Conservation (phyloP, 2,329 filamentous ascomycete species). For the Aspergillus pseudoglaucus region DNA sequence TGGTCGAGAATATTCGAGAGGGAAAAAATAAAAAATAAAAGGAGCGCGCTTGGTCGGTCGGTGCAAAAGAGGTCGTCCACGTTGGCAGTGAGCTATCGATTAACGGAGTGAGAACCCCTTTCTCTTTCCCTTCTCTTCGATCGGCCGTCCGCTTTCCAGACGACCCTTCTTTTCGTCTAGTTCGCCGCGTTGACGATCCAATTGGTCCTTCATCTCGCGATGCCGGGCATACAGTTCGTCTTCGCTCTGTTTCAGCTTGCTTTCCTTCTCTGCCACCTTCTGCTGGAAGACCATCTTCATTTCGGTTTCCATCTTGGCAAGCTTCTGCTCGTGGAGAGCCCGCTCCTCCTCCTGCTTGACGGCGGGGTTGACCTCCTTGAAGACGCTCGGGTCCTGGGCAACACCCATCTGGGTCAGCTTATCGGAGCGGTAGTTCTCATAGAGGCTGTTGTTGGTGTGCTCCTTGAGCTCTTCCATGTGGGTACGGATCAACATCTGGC, state of each 20-base stretch:
- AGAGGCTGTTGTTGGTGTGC: conserved; percentile 97
- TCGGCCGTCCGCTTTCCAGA: conserved; percentile 86
- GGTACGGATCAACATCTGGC: conserved; percentile 98
- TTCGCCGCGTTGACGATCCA: conserved; percentile 88
- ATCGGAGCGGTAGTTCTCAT: conserved; percentile 99
- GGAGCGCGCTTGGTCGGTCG: conserved; percentile 21
- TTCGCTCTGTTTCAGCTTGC: conserved; percentile 98
- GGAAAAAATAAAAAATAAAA: no score
- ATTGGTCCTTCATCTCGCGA: conserved; percentile 99
- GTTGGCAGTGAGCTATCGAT: conserved; percentile 19
- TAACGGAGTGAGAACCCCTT: conserved; percentile 99
- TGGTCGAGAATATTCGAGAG: conserved; percentile 8
- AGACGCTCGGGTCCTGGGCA: conserved; percentile 95
- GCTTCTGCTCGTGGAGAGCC: conserved; percentile 96
- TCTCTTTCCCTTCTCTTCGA: conserved; percentile 97
- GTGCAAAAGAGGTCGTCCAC: conserved; percentile 17
- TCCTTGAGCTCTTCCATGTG: conserved; percentile 99
- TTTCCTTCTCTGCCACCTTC: conserved; percentile 99
- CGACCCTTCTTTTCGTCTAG: conserved; percentile 97
- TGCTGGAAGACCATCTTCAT: conserved; percentile 99
- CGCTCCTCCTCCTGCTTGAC: conserved; percentile 99
- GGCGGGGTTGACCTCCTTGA: conserved; percentile 99
- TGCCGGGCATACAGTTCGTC: conserved; percentile 97
- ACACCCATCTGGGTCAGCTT: conserved; percentile 99
- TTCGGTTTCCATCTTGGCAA: conserved; percentile 99